Conservation (phyloP, 164 flowering plant genomes). For the Saururus chinensis region DNA sequence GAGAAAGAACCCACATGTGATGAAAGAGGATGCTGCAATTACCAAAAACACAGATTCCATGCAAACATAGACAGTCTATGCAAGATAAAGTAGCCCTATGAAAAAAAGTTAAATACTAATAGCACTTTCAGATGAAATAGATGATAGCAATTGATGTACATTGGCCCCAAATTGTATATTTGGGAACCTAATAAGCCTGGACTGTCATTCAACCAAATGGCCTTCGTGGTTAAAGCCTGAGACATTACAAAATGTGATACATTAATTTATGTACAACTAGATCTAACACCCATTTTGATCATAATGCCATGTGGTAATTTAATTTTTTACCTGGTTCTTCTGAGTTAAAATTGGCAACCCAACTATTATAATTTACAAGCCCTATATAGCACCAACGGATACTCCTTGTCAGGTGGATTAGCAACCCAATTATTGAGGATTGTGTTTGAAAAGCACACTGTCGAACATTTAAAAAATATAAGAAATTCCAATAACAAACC, state of each 20-base stretch:
- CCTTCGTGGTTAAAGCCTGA: neutral
- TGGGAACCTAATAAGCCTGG: neutral
- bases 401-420: too few species aligned
- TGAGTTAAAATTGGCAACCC: too few species aligned
- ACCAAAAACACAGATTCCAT: neutral
- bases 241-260: too few species aligned
- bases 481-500: slow-evolving; percentile 28
- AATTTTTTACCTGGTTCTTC: too few species aligned
- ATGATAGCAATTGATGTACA: neutral
- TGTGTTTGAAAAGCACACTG: neutral
- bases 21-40: slow-evolving; percentile 9
- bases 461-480: too few species aligned
- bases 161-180: neutral
- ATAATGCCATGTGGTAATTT: too few species aligned
- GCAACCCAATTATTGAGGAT: neutral
- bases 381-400: too few species aligned
- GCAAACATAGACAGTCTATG: neutral
- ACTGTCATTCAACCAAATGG: neutral
- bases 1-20: neutral
- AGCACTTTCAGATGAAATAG: neutral
- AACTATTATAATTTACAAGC: too few species aligned
- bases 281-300: too few species aligned
- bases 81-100: neutral
- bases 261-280: too few species aligned
- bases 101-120: too few species aligned